Conservation (phyloP, 2,329 filamentous ascomycete species). For the Penicillium sp. region DNA sequence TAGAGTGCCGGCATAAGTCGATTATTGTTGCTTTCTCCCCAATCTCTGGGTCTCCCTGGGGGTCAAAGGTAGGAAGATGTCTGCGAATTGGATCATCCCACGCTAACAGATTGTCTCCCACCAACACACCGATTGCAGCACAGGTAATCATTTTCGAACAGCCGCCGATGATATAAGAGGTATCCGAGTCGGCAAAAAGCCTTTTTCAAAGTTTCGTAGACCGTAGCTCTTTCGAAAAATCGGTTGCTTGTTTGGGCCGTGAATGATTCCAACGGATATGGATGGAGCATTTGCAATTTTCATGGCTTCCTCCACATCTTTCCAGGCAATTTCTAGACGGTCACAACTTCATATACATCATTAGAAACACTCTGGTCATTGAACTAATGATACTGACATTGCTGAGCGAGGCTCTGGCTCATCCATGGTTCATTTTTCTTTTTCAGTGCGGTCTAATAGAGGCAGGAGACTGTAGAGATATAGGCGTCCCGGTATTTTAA, state of each 20-base stretch:
- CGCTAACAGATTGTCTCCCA: background rate
- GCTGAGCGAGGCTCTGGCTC: background rate
- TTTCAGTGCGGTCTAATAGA: too few species aligned
- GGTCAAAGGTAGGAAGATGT: background rate
- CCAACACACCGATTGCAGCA: conserved; percentile 1
- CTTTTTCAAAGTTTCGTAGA: background rate
- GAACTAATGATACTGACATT: background rate
- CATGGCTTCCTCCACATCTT: background rate
- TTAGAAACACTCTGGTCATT: background rate
- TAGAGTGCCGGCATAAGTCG: conserved; percentile 3
- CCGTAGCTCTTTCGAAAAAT: conserved; percentile 5
- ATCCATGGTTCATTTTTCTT: background rate
- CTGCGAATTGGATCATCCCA: background rate
- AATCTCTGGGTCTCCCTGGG: background rate
- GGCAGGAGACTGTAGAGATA: background rate
- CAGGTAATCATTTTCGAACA: conserved; percentile 10
- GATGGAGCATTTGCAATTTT: conserved; percentile 6
- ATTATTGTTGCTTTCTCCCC: background rate
- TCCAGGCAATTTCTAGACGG: background rate
- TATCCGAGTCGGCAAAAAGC: background rate
- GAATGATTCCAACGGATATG: background rate
- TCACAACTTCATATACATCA: background rate
- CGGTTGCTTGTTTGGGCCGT: background rate
- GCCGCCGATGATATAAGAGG: background rate
- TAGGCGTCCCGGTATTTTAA: background rate